Evolutionary conservation across 1,284 basidiomycete species (phyloP), one percentile per base, ranked within the genome.

Genomic region (Chalciporus sp.): DNA sequence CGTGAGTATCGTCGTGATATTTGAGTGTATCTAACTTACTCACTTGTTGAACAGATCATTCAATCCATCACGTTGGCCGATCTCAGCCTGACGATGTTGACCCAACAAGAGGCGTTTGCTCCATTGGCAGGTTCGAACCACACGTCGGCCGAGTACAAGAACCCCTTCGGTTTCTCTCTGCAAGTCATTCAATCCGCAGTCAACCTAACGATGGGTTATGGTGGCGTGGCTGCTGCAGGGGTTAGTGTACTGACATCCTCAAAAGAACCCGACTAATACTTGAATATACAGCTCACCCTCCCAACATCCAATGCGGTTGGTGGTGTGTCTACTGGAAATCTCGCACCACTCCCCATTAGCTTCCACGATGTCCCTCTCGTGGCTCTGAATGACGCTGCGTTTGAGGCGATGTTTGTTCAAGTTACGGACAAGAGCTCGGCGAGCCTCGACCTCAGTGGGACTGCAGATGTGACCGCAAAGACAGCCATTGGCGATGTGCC

Each of bases 141-240:
- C 52, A 87, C 86, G 1, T 59, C 86, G 4, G 89, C 87, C 14
- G 74, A 77, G 56, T 90, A 88, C 66, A 82, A 82, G 69, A 92
- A 91, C 70, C 90, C 90, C 1, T 91, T 92, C 70, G 85, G 83
- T 10, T 92, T 92, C 72, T 82, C 82, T 19, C 67, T 92, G 51
- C 85, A 88, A 64, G 85, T 87, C 37, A 68, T 87, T 20, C 74
- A 81, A 62, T 74, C 82, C 1, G 74, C 76, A 4, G 76, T 89
- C 61, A 75, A 78, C 27, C 81, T 89, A 58, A 76, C 75, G 19
- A 67, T 91, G 42, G 74, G 71, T 10, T 73, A 72, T 20, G 72
- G 74, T 26, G 82, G 82, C 5, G 68, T 71, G n/a, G 72, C 83
- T 53, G 77, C 83, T 29, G 88, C 86, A 27, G 67, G 76, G 63